phyloP scores from a whole-genome alignment of 495 filamentous ascomycete genomes.

The Bryoglossum gracile region DNA sequence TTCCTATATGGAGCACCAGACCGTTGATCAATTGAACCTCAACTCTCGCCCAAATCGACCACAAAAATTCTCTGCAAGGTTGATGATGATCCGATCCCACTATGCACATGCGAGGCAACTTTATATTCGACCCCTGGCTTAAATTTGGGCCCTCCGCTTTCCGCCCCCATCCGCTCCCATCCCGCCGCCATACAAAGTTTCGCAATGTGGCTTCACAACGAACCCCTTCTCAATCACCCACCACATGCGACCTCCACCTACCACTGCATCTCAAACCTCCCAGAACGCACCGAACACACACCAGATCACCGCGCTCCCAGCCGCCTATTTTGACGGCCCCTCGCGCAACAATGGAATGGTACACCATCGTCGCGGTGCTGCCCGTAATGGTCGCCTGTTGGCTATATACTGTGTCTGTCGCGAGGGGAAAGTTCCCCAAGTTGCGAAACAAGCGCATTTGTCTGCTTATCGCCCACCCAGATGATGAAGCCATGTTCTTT shows the following conservation, averaged over 20 bases:
- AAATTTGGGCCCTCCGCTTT: not conserved
- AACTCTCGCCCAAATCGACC: no score
- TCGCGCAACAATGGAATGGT: slow-evolving; percentile 18
- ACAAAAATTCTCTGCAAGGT: no score
- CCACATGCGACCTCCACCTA: not conserved
- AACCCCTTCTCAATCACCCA: slow-evolving; percentile 13
- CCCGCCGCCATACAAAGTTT: no score
- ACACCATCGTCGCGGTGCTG: slow-evolving; percentile 45
- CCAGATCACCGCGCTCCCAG: no score
- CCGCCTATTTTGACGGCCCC: not conserved
- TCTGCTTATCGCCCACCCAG: slow-evolving; percentile 91
- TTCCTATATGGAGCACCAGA: not conserved
- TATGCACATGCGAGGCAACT: slow-evolving; percentile 3
- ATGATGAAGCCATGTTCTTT: slow-evolving; percentile 99
- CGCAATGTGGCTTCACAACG: slow-evolving; percentile 11
- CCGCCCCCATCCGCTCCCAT: no score
- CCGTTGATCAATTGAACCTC: no score
- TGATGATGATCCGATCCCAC: no score
- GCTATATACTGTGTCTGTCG: slow-evolving; percentile 50
- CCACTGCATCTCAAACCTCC: not conserved
- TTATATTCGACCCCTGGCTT: not conserved
- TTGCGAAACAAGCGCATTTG: slow-evolving; percentile 75
- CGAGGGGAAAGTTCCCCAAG: slow-evolving; percentile 53
- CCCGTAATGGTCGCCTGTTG: slow-evolving; percentile 47
- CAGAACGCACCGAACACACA: no score